A percentile compares a stretch with the other conserved stretches of the same genome.
Evolutionary conservation across 2,329 filamentous ascomycete genomes (phyloP).

Genomic region (Aspergillus candidus): DNA sequence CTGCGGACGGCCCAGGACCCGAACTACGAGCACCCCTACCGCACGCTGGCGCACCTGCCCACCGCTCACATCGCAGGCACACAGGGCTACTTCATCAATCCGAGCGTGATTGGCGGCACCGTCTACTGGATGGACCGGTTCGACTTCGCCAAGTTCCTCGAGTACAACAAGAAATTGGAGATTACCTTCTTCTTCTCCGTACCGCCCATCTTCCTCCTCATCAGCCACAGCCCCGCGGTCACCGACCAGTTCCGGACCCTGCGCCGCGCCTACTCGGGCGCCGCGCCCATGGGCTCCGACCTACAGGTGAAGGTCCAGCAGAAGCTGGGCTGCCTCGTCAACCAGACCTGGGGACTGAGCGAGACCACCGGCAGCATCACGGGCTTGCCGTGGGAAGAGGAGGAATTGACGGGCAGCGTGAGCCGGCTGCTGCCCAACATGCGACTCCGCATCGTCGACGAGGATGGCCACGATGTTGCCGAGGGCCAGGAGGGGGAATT

Average conservation of each 20-base stretch:
- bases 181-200: conserved; percentile 46
- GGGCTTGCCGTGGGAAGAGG: conserved; percentile 9
- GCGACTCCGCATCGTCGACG: conserved; percentile 46
- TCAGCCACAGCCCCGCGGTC: conserved; percentile 43
- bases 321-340: conserved; percentile 26
- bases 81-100: conserved; percentile 33
- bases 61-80: conserved; percentile 46
- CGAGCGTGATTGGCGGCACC: conserved; percentile 32
- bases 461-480: conserved; percentile 48
- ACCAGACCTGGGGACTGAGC: conserved; percentile 49
- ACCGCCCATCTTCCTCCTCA: conserved; percentile 45
- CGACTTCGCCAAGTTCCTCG: conserved; percentile 44
- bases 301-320: conserved; percentile 10
- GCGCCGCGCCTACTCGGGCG: conserved; percentile 14
- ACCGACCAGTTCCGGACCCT: conserved; percentile 36
- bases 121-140: conserved; percentile 42
- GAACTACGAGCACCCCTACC: conserved; percentile 13
- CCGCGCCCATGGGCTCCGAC: conserved; percentile 11
- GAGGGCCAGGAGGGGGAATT: conserved; percentile 45
- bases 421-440: conserved; percentile 26
- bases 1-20: conserved; percentile 9
- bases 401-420: conserved; percentile 10
- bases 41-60: conserved; percentile 36
- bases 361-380: conserved; percentile 33
- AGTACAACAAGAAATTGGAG: conserved; percentile 39